Conservation (phyloP, 192 early-diverging fungal species). For the Cetraspora pellucida region DNA sequence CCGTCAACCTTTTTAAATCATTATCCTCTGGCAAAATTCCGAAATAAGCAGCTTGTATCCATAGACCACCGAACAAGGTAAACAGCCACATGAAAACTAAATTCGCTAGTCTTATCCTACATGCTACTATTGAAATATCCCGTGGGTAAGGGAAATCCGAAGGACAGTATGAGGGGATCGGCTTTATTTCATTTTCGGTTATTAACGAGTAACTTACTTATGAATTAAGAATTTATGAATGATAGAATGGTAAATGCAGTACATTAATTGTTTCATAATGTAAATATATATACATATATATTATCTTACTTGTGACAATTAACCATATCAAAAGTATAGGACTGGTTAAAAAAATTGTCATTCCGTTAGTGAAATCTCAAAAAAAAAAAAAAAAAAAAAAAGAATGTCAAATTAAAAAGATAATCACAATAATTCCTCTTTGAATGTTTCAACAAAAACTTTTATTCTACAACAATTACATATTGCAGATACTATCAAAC, state of each 20-base stretch:
- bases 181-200: background rate
- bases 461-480: background rate
- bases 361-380: background rate
- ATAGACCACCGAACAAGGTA: background rate
- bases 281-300: too few species aligned
- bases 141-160: background rate
- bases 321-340: too few species aligned
- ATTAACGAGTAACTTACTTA: too few species aligned
- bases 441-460: conserved; percentile 1
- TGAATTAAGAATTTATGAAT: too few species aligned
- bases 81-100: background rate
- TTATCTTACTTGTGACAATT: too few species aligned
- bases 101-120: background rate
- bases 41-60: background rate
- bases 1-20: background rate
- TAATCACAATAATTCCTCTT: conserved; percentile 1
- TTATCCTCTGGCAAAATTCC: background rate
- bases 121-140: background rate
- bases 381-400: background rate
- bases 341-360: background rate
- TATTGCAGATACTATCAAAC: background rate
- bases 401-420: background rate
- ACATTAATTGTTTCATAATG: too few species aligned
- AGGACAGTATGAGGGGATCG: background rate
- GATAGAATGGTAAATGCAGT: too few species aligned